phyloP scores from a whole-genome alignment of 345 rosid genomes.

The Eucalyptus victrix region DNA sequence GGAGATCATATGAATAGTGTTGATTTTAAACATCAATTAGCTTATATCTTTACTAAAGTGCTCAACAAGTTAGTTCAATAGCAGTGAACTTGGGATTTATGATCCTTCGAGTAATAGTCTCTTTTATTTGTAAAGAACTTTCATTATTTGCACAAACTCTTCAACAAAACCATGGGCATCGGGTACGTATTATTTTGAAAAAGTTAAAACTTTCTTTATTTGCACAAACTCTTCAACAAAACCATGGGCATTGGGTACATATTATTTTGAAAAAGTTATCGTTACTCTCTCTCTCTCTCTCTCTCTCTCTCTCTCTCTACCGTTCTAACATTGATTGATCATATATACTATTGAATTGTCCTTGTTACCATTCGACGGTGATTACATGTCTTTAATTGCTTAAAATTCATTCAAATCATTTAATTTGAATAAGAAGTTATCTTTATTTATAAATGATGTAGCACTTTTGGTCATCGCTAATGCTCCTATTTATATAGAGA shows the following conservation, averaged over 20 bases:
- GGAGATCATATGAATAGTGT: background rate
- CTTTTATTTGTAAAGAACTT: background rate
- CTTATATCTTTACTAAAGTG: background rate
- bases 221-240: too few relatives aligned
- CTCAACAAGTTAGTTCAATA: background rate
- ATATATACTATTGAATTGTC: background rate
- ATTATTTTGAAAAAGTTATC: too few relatives aligned
- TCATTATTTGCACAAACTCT: too few relatives aligned
- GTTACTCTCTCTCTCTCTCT: too few relatives aligned
- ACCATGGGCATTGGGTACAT: background rate
- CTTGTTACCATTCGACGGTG: background rate
- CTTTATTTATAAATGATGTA: too few relatives aligned
- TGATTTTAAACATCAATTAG: too few relatives aligned
- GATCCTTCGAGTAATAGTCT: background rate
- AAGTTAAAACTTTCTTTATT: too few relatives aligned
- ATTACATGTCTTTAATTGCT: too few relatives aligned
- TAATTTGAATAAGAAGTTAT: background rate
- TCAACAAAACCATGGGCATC: background rate
- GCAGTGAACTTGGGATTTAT: background rate
- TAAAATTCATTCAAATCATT: too few relatives aligned
- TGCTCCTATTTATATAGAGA: background rate
- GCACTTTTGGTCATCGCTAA: background rate
- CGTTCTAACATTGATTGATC: too few relatives aligned
- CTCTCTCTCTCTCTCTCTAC: background rate
- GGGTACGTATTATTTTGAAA: too few relatives aligned